These are phyloP conservation scores for Acanthamoeba polyphaga DNA, from an alignment of 208 protist genomes.

Conservation along the genomic window DNA sequence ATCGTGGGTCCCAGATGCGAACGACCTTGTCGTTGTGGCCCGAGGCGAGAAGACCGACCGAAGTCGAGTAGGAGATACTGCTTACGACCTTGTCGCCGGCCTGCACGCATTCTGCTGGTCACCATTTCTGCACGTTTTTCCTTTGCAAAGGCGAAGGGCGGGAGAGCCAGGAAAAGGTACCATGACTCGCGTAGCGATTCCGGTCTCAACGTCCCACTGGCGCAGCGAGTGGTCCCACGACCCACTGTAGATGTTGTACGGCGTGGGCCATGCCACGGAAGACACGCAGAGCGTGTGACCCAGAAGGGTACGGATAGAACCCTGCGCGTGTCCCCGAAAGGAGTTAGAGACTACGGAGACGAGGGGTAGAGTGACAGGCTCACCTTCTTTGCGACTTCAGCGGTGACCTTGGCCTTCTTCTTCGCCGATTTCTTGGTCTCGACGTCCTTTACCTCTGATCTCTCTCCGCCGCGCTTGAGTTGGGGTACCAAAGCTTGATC, in stretches of 20 bases:
- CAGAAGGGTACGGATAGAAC: not conserved
- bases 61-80: conserved; percentile 22
- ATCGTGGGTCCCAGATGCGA: conserved; percentile 59
- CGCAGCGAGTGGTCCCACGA: conserved; percentile 57
- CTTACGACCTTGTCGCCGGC: conserved; percentile 36
- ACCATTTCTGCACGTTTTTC: too few relatives aligned
- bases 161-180: not conserved
- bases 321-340: not conserved
- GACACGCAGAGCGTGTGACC: conserved; percentile 36
- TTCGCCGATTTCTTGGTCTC: conserved; percentile 6
- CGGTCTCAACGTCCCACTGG: conserved; percentile 61
- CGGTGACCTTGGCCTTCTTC: conserved; percentile 25
- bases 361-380: not conserved
- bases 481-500: conserved; percentile 46
- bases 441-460: not conserved
- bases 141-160: not conserved
- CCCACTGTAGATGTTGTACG: conserved; percentile 49
- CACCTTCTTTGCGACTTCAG: not conserved
- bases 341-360: not conserved
- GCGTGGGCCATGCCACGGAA: conserved; percentile 1
- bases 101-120: not conserved
- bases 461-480: not conserved
- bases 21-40: conserved; percentile 53
- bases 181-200: conserved; percentile 1
- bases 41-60: not conserved